Conservation (phyloP, 305 asterid genomes). For the Fraxinus nigra region DNA sequence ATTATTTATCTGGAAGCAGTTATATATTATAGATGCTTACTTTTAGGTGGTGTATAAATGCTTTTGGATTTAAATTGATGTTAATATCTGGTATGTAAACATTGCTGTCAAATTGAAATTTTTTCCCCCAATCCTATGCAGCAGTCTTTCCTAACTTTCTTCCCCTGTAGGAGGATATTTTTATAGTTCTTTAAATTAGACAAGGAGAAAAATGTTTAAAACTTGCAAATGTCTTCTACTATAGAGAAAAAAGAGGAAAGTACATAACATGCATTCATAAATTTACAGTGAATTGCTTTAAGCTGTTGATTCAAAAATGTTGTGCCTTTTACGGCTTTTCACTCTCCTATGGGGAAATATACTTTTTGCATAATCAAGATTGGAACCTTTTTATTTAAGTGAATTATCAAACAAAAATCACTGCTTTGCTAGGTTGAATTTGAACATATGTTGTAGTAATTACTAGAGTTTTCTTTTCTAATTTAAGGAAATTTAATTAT, state of each 20-base stretch:
- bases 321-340: neutral
- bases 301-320: constrained; percentile 1
- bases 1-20: neutral
- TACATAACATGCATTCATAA: neutral
- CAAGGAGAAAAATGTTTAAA: neutral
- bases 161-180: neutral
- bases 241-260: neutral
- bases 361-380: neutral
- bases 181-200: neutral
- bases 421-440: constrained; percentile 2
- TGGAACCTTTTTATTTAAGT: neutral
- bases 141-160: neutral
- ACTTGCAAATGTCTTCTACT: neutral
- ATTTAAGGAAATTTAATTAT: neutral
- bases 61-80: neutral
- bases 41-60: neutral
- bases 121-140: neutral
- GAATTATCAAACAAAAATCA: neutral
- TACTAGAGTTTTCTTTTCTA: neutral
- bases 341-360: neutral
- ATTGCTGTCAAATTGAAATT: neutral
- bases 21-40: neutral
- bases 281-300: constrained; percentile 2
- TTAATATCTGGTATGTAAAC: neutral
- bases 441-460: neutral